Base-by-base conservation (phyloP, 805 yeast genomes). In the Candida pseudoglaebosa region DNA sequence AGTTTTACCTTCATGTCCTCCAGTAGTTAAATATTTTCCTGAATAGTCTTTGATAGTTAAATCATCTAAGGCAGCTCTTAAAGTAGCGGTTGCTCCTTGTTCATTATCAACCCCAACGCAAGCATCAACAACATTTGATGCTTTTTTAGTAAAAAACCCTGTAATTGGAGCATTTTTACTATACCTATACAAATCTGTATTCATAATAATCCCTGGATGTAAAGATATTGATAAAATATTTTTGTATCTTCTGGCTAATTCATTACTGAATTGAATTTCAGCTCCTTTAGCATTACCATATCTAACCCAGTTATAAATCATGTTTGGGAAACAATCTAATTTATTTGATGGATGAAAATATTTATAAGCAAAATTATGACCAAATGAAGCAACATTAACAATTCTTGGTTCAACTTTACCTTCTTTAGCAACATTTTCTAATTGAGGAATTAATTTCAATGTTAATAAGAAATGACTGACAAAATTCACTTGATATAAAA, bases 401-500 rank as follows among this genome's bases (percentile, higher is more conserved):
- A 66, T 54, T 26, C 70, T 48, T 4, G 72, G 67, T 4, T 37
- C 32, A 2, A 44, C 39, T 20, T 32, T 32, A 2, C 47, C 45
- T 24, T 47, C 43, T 5, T 47, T 28, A 6, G 45, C 45, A 2
- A 52, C 56, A 2, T 46, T 46, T 33, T 53, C 34, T 32, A 67
- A 45, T 3, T 40, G 45, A 2, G 67, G 64, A 13, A 64, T 28
- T 26, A 65, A 48, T 37, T 45, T 47, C 13, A 56, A 43, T 4
- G 67, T 58, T 45, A 67, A 53, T 21, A 67, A 45, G n/a, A 62
- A 42, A 33, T 62, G 71, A 13, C 60, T 53, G 20, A 60, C 60
- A 26, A 50, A 54, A 43, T 67, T 67, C 16, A 62, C 70, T 49
- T 67, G 73, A 47, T 61, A 65, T 52, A 67, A 72, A 28, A 65